Percentiles rank a stretch among this genome's conserved stretches.
Evolutionary conservation across 768 basidiomycete genomes (phyloP).

Genomic region (Hypholoma fasciculare): DNA sequence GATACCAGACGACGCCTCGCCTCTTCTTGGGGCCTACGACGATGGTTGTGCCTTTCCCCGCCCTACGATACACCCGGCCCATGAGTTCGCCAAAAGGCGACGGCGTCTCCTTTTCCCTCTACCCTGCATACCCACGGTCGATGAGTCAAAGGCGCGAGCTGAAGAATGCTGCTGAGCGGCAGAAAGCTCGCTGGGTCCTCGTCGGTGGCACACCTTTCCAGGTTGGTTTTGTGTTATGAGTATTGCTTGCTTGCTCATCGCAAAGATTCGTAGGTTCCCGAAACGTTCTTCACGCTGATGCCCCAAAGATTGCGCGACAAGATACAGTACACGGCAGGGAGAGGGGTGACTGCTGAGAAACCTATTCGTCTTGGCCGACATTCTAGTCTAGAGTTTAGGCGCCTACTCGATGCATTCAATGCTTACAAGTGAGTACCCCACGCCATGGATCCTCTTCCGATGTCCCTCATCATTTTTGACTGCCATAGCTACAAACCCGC

Average conservation of each 20-base stretch:
- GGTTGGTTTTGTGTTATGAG: constrained; percentile 6
- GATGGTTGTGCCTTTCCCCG: constrained; percentile 6
- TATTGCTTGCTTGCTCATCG: background rate
- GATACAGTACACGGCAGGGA: constrained; percentile 10
- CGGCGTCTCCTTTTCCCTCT: constrained; percentile 3
- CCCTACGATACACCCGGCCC: constrained; percentile 4
- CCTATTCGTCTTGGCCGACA: constrained; percentile 40
- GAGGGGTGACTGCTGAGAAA: constrained; percentile 22
- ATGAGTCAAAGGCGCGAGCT: background rate
- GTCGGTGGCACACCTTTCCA: constrained; percentile 23
- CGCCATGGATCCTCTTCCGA: no score
- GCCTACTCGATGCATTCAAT: constrained; percentile 38
- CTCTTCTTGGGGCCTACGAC: background rate
- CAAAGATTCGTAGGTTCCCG: constrained; percentile 12
- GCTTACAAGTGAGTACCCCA: constrained; percentile 17
- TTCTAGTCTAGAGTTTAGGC: constrained; percentile 35
- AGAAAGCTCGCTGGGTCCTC: constrained; percentile 12
- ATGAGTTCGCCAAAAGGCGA: constrained; percentile 5
- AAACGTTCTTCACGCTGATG: constrained; percentile 20
- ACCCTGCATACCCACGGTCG: background rate
- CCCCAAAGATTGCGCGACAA: constrained; percentile 12
- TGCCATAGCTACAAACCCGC: no score
- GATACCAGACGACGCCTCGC: background rate
- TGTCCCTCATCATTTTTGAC: no score
- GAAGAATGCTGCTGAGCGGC: background rate